Base-by-base conservation (phyloP, 805 yeast species). In the Blastobotrys parvus region DNA sequence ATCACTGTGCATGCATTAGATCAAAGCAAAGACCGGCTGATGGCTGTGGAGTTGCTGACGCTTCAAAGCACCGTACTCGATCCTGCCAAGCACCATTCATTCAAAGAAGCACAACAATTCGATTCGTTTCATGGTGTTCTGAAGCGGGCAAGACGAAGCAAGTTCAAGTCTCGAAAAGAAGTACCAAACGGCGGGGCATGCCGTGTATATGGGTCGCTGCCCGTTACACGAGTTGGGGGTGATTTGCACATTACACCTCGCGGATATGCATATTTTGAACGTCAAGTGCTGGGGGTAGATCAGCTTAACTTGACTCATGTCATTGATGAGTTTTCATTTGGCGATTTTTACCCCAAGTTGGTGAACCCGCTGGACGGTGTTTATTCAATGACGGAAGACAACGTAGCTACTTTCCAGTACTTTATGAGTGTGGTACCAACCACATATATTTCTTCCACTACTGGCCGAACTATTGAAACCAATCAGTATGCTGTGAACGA, bases 351-450 rank as follows among this genome's bases (percentile, higher is more conserved):
- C 57, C 97, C 98, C 2, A 82, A 75, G 53, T 70, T 89, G 49
- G 72, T 81, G 52, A 90, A 90, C 57, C 94, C 96, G n/a, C 70
- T 92, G 49, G 97, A 92, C 60, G 70, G 70, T 38, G 80, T 90
- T 0, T 82, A 77, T 0, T 75, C 80, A 51, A 44, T 62, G 17
- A 71, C 87, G 1, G 65, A 68, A 0, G 68, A 72, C 2, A 65
- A 70, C 18, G 46, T 68, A 16, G 78, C 52, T 16, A 46, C 48
- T n/a, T 85, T 68, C 62, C 75, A 75, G 41, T 92, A 92, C 61
- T 75, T 70, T 51, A 55, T 88, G 50, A 76, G 80, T 15, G 85
- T 92, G 2, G 94, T 92, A 4, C 96, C 97, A 13, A 87, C 97
- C 0, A 59, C 71, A 7, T 88, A 78, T 57, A 72, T 72, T 44